Evolutionary conservation across 768 basidiomycete species (phyloP), one percentile per base, ranked within the genome.

Genomic region (Gymnopilus junonius): DNA sequence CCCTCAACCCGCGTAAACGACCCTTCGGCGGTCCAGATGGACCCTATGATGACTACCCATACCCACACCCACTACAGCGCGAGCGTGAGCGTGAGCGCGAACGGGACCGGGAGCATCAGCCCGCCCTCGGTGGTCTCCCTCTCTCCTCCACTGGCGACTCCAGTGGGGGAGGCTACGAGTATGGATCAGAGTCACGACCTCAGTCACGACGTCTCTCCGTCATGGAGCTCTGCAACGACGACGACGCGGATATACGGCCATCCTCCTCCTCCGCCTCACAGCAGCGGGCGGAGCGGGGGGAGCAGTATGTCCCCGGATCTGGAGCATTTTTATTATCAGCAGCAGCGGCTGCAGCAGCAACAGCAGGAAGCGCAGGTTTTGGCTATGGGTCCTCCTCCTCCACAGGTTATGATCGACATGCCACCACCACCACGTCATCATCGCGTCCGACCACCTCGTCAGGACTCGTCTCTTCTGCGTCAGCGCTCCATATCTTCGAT

Each of bases 221-320:
- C 84, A 85, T 93, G 90, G 92, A 93, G 69, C 89, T 93, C 83
- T 92, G 91, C 85, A 92, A 93, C 84, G 90, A 90, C 80, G 73
- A 67, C 56, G 53, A 48, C 27, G 34, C 10, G 17, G 48, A 59
- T 53, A 48, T 58, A 8, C 57, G 43, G 25, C 62, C 54, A n/a
- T 23, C 59, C 53, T 51, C 55, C 32, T 57, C 6, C 61, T 31
- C 27, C 60, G 23, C n/a, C n/a, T n/a, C n/a, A 29, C 59, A 50
- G 20, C 40, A 56, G 45, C n/a, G 17, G 21, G 15, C 45, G 21
- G 54, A 53, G 35, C 62, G 56, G 25, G 23, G 56, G n/a, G 69
- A 68, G 39, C 65, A 62, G 40, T 66, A 62, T 62, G 54, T 65
- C 65, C n/a, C 71, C 59, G 67, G 69, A 68, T 61, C 63, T 68